A percentile compares a stretch with the other conserved stretches of the same genome.
These are phyloP conservation scores for Chrysosporium queenslandicum DNA, from an alignment of 2,329 filamentous ascomycete genomes.

Conservation along the genomic window DNA sequence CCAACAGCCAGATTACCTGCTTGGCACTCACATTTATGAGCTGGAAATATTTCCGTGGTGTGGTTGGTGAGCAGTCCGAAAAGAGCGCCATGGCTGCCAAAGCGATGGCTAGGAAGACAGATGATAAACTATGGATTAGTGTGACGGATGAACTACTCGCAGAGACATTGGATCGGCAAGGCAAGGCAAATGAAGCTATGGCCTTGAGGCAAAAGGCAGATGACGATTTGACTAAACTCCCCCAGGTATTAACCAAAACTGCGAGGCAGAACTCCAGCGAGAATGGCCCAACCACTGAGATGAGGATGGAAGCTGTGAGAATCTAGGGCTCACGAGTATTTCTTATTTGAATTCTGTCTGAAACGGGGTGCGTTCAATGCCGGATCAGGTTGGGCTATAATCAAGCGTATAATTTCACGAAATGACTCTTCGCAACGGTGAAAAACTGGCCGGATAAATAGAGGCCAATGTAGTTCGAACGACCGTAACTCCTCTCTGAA, in stretches of 20 bases:
- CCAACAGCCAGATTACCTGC: conserved; percentile 70
- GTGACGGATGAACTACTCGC: conserved; percentile 71
- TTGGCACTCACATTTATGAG: conserved; percentile 81
- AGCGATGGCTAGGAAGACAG: conserved; percentile 57
- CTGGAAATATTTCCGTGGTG: conserved; percentile 67
- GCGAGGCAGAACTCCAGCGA: neutral
- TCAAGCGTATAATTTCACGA: no score
- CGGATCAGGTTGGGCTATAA: no score
- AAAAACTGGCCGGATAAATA: no score
- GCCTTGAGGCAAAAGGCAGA: conserved; percentile 39
- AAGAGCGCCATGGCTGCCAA: conserved; percentile 64
- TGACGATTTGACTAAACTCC: conserved; percentile 31
- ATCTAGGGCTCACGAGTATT: conserved; percentile 11
- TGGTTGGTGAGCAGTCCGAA: conserved; percentile 68
- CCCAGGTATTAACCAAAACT: conserved; percentile 28
- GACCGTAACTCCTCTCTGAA: no score
- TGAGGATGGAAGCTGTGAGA: conserved; percentile 12
- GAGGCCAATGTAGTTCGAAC: no score
- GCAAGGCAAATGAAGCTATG: conserved; percentile 47
- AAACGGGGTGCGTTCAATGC: no score
- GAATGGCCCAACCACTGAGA: conserved; percentile 5
- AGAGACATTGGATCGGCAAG: conserved; percentile 63
- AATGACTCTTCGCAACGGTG: no score
- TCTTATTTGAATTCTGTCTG: neutral
- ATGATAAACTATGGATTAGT: conserved; percentile 66